Conservation (phyloP, 352 stramenopile genomes). For the Lagenidium sp. region DNA sequence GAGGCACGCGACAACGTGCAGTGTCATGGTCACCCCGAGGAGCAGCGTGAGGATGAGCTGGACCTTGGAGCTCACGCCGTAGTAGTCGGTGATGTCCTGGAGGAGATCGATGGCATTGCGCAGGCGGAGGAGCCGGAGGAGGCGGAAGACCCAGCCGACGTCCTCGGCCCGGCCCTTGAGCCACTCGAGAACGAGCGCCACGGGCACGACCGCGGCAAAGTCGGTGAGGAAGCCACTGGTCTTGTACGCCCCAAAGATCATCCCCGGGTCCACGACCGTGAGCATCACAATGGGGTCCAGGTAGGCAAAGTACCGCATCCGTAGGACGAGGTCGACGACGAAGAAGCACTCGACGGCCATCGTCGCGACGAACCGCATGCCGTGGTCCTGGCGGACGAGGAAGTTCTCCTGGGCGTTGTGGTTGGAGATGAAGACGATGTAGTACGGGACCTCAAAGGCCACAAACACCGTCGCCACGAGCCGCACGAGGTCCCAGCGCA, state of each 20-base stretch:
- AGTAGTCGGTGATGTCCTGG: constrained; percentile 44
- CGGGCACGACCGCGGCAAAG: constrained; percentile 31
- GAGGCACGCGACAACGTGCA: constrained; percentile 53
- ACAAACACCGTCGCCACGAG: constrained; percentile 38
- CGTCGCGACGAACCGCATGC: constrained; percentile 20
- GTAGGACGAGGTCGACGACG: constrained; percentile 29
- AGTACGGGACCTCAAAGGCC: constrained; percentile 66
- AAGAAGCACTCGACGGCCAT: constrained; percentile 48
- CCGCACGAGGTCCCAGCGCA: constrained; percentile 36
- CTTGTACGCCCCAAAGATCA: constrained; percentile 59
- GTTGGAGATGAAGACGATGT: constrained; percentile 51
- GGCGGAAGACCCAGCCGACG: constrained; percentile 30
- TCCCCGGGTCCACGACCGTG: constrained; percentile 29
- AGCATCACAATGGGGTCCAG: constrained; percentile 56
- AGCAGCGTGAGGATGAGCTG: constrained; percentile 38
- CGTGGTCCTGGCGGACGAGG: constrained; percentile 19
- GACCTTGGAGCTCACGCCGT: constrained; percentile 49
- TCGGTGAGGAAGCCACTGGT: constrained; percentile 44
- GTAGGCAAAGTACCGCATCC: constrained; percentile 39
- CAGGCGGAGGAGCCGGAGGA: constrained; percentile 40
- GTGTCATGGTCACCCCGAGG: constrained; percentile 34
- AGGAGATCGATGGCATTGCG: constrained; percentile 29
- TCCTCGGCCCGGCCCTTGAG: constrained; percentile 14
- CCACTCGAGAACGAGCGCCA: constrained; percentile 36
- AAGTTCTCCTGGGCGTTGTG: constrained; percentile 37